Evolutionary conservation across 2,329 filamentous ascomycete species (phyloP).

Genomic region (Penicillium verrucosum): DNA sequence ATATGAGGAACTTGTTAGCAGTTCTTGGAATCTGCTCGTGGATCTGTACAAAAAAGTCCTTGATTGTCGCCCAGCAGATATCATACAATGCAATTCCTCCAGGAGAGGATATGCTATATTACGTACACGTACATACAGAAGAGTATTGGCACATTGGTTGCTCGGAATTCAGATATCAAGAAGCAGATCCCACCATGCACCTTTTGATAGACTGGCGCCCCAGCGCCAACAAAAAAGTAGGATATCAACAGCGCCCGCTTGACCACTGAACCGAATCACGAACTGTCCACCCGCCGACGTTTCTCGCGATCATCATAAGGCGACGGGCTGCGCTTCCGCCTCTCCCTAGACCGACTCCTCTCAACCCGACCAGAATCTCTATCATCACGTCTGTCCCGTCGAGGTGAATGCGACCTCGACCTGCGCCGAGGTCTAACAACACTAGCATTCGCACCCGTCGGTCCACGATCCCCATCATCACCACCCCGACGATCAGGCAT

Average conservation of each 20-base stretch:
- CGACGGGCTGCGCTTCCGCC: slow-evolving; percentile 45
- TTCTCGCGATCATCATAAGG: slow-evolving; percentile 44
- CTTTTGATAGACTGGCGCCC: slow-evolving; percentile 10
- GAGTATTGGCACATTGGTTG: slow-evolving; percentile 7
- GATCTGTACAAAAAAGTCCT: slow-evolving; percentile 11
- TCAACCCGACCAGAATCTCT: slow-evolving; percentile 32
- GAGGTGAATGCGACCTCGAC: slow-evolving; percentile 49
- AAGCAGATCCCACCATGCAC: slow-evolving; percentile 10
- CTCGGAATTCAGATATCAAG: slow-evolving; percentile 17
- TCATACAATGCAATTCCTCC: slow-evolving; percentile 17
- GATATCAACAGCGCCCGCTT: slow-evolving; percentile 1
- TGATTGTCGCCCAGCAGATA: slow-evolving; percentile 4
- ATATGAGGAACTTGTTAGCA: background rate
- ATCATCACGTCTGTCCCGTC: slow-evolving; percentile 42
- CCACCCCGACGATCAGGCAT: slow-evolving; percentile 42
- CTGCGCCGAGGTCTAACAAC: slow-evolving; percentile 38
- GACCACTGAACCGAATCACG: slow-evolving; percentile 12
- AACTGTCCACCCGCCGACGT: slow-evolving; percentile 36
- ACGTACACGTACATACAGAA: slow-evolving; percentile 1
- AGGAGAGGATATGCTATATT: slow-evolving; percentile 16
- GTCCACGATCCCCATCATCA: slow-evolving; percentile 30
- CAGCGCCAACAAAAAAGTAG: slow-evolving; percentile 21
- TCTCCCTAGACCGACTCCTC: slow-evolving; percentile 46
- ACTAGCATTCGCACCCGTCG: slow-evolving; percentile 48
- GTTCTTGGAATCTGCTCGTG: background rate